Conservation (phyloP, 2,329 filamentous ascomycete species). For the Curvularia eragrostidis region DNA sequence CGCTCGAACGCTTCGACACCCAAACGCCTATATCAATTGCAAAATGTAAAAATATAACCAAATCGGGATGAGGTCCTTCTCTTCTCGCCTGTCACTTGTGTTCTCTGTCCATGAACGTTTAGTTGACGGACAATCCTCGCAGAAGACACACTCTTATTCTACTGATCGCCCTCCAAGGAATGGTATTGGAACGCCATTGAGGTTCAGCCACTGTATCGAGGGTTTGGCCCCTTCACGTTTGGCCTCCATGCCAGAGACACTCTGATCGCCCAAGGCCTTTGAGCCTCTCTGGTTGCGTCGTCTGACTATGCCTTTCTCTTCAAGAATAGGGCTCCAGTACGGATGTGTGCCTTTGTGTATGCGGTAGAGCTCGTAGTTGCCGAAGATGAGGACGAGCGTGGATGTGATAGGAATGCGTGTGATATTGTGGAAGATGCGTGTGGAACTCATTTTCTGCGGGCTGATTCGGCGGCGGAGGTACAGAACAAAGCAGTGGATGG, state of each 20-base stretch:
- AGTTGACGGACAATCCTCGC: background rate
- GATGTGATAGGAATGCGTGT: constrained; percentile 21
- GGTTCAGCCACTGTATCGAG: constrained; percentile 33
- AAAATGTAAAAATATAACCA: constrained; percentile 8
- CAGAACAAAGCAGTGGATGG: constrained; percentile 5
- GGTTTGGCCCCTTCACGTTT: constrained; percentile 13
- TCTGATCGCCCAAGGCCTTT: constrained; percentile 10
- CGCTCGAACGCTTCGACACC: constrained; percentile 13
- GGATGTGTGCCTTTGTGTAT: constrained; percentile 41
- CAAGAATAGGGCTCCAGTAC: constrained; percentile 31
- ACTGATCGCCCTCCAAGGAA: constrained; percentile 8
- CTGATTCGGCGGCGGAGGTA: background rate
- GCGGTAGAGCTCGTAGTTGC: constrained; percentile 37
- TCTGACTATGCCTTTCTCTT: constrained; percentile 25
- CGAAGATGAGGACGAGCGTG: constrained; percentile 26
- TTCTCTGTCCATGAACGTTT: background rate
- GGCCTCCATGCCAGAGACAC: constrained; percentile 5
- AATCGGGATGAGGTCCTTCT: background rate
- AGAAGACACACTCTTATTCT: background rate
- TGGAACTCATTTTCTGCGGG: constrained; percentile 19
- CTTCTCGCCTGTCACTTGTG: background rate
- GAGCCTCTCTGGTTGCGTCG: constrained; percentile 16
- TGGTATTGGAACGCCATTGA: constrained; percentile 43
- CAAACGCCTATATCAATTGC: constrained; percentile 9
- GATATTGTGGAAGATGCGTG: constrained; percentile 22